Base-by-base conservation (phyloP, 768 basidiomycete genomes). In the Sistotremastrum niveocremeum region DNA sequence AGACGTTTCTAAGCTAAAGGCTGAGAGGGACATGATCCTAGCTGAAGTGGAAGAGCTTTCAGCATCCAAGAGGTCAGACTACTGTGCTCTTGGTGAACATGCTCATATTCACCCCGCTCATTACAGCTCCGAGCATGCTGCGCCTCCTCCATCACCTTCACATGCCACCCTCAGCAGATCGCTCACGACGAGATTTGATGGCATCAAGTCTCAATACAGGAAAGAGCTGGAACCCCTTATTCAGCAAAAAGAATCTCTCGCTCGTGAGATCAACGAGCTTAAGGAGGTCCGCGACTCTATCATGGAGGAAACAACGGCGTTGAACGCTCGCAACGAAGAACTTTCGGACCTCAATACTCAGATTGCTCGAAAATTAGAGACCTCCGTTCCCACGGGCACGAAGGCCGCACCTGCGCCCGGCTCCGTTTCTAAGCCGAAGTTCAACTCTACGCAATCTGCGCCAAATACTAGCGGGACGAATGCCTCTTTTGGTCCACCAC, bases 21-120 rank as follows among this genome's bases (percentile, higher is more conserved):
- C 80, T 0, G 87, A 99, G 60, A 72, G 94, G 32, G 95, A 98
- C 55, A 76, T 98, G 66, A 76, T 87, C 7, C 63, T 97, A 47
- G 91, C 90, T 1, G 94, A 99, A 61, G 77, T 98, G 35, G 91
- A 94, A 57, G 91, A 97, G 63, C 69, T 99, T 34, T 74, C 79
- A 12, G 76, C 74, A 12, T 74, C 73, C 0, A 85, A 78, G 58
- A 77, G 73, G 90, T 91, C 54, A 42, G 71, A 67, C 4, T 39
- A 10, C 40, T 41, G 44, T 48, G n/a, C 43, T 35, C 2, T 9
- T 4, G 4, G 29, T 29, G 40, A 37, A 32, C 36, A 39, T 35
- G 9, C n/a, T 4, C 3, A 10, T 3, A 34, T 11, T 44, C 9
- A 36, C 28, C 29, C 34, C 41, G 44, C 41, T 49, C 20, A 43